Evolutionary conservation across 495 filamentous ascomycete genomes (phyloP).

Genomic region (Lasiosphaeriaceae sp.): DNA sequence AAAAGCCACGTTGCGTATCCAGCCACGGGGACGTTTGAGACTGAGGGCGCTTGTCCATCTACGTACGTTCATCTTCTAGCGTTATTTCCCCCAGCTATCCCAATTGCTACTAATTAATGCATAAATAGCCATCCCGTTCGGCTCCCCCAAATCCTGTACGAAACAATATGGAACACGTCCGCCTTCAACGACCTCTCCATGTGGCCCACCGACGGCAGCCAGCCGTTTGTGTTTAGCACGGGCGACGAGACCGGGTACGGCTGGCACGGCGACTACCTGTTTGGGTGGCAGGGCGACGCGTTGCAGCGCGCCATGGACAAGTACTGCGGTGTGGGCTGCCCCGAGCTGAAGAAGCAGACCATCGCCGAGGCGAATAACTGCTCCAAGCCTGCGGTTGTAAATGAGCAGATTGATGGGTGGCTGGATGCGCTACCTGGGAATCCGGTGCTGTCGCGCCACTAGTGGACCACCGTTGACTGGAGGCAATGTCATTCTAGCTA

Average conservation of each 20-base stretch:
- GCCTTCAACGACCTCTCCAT: constrained; percentile 29
- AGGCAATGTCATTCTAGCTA: no score
- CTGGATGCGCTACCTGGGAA: constrained; percentile 2
- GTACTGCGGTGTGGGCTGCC: constrained; percentile 32
- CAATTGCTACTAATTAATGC: background rate
- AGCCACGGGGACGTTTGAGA: constrained; percentile 27
- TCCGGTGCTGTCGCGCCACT: background rate
- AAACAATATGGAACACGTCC: constrained; percentile 38
- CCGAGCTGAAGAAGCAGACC: constrained; percentile 28
- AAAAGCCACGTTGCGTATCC: constrained; percentile 35
- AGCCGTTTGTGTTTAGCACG: constrained; percentile 42
- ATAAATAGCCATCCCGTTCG: constrained; percentile 20
- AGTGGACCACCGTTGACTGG: no score
- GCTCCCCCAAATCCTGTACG: constrained; percentile 34
- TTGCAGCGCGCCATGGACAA: constrained; percentile 34
- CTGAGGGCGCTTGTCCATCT: constrained; percentile 22
- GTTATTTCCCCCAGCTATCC: background rate
- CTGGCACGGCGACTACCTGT: constrained; percentile 36
- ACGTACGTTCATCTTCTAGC: background rate
- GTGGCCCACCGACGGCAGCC: constrained; percentile 37
- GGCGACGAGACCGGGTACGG: constrained; percentile 33
- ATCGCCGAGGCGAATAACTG: constrained; percentile 32
- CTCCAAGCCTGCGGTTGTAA: constrained; percentile 18
- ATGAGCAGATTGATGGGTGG: constrained; percentile 33
- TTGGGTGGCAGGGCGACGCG: constrained; percentile 35